A percentile compares a stretch with the other conserved stretches of the same genome.
Evolutionary conservation across 2,329 filamentous ascomycete genomes (phyloP).

Genomic region (Samsoniella hepiali): DNA sequence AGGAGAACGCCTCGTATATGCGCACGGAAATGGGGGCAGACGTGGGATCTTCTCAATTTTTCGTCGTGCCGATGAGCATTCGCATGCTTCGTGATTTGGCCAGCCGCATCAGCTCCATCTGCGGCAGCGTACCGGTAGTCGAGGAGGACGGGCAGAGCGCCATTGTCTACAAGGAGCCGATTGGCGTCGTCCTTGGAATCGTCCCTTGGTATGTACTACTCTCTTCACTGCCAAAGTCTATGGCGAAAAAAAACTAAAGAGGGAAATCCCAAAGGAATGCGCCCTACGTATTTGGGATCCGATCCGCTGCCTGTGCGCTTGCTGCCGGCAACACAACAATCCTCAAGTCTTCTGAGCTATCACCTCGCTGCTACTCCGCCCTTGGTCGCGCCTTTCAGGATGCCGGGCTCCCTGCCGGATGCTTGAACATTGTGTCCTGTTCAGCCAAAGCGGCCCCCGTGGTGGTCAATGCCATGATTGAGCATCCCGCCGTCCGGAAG

Average conservation of each 20-base stretch:
- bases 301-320: slow-evolving; percentile 22
- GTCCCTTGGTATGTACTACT: slow-evolving; percentile 53
- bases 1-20: slow-evolving; percentile 55
- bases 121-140: slow-evolving; percentile 32
- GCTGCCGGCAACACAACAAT: slow-evolving; percentile 28
- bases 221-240: not conserved
- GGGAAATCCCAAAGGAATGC: slow-evolving; percentile 24
- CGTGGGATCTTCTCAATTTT: slow-evolving; percentile 26
- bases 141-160: slow-evolving; percentile 48
- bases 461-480: slow-evolving; percentile 36
- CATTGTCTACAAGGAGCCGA: slow-evolving; percentile 65
- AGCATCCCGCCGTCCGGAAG: slow-evolving; percentile 43
- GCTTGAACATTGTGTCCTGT: slow-evolving; percentile 37
- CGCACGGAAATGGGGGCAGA: slow-evolving; percentile 35
- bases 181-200: slow-evolving; percentile 68
- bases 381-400: slow-evolving; percentile 36
- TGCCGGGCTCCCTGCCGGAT: slow-evolving; percentile 41
- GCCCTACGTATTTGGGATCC: slow-evolving; percentile 26
- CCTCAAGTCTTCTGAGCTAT: slow-evolving; percentile 34
- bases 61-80: slow-evolving; percentile 34
- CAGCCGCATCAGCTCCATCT: slow-evolving; percentile 33
- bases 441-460: slow-evolving; percentile 32
- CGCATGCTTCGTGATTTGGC: slow-evolving; percentile 38
- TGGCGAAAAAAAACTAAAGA: not conserved
- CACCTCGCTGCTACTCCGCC: slow-evolving; percentile 30